Base-by-base conservation (phyloP, 371 early-diverging fungal genomes). In the Rhizopus microsporus region DNA sequence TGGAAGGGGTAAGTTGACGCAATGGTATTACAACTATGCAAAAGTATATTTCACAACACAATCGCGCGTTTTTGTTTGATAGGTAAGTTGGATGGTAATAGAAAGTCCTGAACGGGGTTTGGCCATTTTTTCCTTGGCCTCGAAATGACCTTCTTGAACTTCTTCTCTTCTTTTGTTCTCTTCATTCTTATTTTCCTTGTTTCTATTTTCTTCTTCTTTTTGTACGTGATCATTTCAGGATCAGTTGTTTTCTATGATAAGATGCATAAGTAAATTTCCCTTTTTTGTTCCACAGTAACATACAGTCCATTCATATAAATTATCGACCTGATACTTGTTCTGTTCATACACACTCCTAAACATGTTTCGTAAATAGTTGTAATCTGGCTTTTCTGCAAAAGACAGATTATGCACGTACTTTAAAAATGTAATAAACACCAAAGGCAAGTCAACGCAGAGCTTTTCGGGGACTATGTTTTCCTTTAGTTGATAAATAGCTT, bases 311-410 rank as follows among this genome's bases (percentile, higher is more conserved):
- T 96, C 96, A 74, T 93, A 96, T 33, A 94, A 88, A 73, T 94
- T 93, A 74, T 96, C 96, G 69, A 93, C 93, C 72, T 90, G 88
- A 72, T 83, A 92, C 33, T 90, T 93, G 66, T 95, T 93, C 48
- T 93, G 86, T 40, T 92, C 83, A 78, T 97, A 91, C 46, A 96
- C 78, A 64, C 92, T 93, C 51, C 93, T 83, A 81, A 99, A 95
- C 8, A 98, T 74, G 56, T 93, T 89, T 57, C 90, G 88, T 46
- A 98, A 75, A 78, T 96, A 95, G 37, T 83, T 81, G 78, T 99
- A 99, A 65, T 98, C 95, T 13, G 99, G 99, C 73, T 90, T 90
- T 63, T 97, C 97, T 60, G 96, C 97, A 72, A 98, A 99, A 32
- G 92, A 84, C 48, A 99, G 13, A 15, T 16, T 34, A 43, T 35